A percentile compares a stretch with the other conserved stretches of the same genome.
Evolutionary conservation across 1,139 yeast genomes (phyloP).

Genomic region (Suhomyces maxii): DNA sequence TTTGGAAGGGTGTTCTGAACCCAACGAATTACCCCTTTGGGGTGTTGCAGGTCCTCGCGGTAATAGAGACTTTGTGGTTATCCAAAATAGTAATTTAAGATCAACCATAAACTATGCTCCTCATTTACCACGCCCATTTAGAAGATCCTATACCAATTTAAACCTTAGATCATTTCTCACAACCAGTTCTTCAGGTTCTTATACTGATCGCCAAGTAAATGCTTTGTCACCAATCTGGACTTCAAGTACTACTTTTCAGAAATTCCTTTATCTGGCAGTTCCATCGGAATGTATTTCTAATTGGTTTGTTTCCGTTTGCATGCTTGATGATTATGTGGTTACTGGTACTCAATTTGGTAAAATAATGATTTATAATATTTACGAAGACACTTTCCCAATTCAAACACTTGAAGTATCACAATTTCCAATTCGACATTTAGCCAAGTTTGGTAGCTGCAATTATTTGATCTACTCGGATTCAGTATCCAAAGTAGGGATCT

Average conservation of each 20-base stretch:
- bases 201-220: constrained; percentile 20
- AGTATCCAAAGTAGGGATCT: constrained; percentile 33
- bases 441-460: constrained; percentile 20
- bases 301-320: constrained; percentile 26
- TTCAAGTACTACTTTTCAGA: constrained; percentile 17
- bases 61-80: constrained; percentile 5
- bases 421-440: constrained; percentile 28
- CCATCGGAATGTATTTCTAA: constrained; percentile 22
- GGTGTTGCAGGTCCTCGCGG: constrained; percentile 6
- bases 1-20: constrained; percentile 1
- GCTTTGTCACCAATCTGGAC: constrained; percentile 25
- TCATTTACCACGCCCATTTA: constrained; percentile 7
- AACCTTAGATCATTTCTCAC: constrained; percentile 5
- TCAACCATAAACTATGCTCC: constrained; percentile 6
- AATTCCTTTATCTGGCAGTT: constrained; percentile 20
- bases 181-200: constrained; percentile 4
- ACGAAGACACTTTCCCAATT: constrained; percentile 17
- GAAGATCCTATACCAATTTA: constrained; percentile 9
- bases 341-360: constrained; percentile 41
- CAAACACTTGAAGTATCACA: constrained; percentile 25
- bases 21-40: constrained; percentile 3
- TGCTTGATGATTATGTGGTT: constrained; percentile 18
- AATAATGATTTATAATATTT: constrained; percentile 23
- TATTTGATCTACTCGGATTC: constrained; percentile 31
- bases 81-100: constrained; percentile 10